These are phyloP conservation scores for Pyrenophora graminea DNA, from an alignment of 2,329 filamentous ascomycete genomes.

Conservation along the genomic window DNA sequence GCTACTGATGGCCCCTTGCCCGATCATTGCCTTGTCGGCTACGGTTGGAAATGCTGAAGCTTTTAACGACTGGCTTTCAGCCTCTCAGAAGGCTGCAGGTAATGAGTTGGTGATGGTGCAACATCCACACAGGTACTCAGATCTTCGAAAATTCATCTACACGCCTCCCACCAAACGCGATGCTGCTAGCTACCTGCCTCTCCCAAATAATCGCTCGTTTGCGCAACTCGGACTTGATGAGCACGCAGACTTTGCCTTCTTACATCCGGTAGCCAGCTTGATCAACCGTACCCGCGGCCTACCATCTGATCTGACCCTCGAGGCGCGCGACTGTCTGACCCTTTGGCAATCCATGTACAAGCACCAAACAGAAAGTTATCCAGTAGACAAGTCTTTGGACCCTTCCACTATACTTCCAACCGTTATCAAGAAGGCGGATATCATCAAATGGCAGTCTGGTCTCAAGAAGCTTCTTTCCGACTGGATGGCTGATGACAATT, in stretches of 20 bases:
- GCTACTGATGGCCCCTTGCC: slow-evolving; percentile 72
- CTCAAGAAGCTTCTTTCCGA: slow-evolving; percentile 62
- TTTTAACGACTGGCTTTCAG: slow-evolving; percentile 70
- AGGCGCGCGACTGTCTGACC: slow-evolving; percentile 70
- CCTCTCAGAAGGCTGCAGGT: slow-evolving; percentile 66
- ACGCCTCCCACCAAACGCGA: slow-evolving; percentile 49
- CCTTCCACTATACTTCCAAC: slow-evolving; percentile 56
- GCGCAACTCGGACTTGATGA: slow-evolving; percentile 55
- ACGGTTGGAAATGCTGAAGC: slow-evolving; percentile 76
- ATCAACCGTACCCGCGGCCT: slow-evolving; percentile 65
- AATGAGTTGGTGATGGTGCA: slow-evolving; percentile 69
- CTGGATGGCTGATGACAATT: slow-evolving; percentile 63
- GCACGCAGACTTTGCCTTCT: slow-evolving; percentile 57
- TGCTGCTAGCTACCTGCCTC: slow-evolving; percentile 55
- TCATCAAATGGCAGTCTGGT: slow-evolving; percentile 65
- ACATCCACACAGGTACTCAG: slow-evolving; percentile 72
- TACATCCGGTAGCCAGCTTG: slow-evolving; percentile 70
- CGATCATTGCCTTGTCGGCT: slow-evolving; percentile 77
- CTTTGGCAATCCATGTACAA: slow-evolving; percentile 69
- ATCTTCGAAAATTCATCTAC: slow-evolving; percentile 76
- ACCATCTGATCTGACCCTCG: slow-evolving; percentile 69
- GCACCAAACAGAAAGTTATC: slow-evolving; percentile 57
- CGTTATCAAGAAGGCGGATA: slow-evolving; percentile 66
- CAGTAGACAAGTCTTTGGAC: slow-evolving; percentile 56
- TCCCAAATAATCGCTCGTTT: slow-evolving; percentile 45